These are phyloP conservation scores for Beauveria caledonica DNA, from an alignment of 2,329 filamentous ascomycete genomes.

Conservation along the genomic window DNA sequence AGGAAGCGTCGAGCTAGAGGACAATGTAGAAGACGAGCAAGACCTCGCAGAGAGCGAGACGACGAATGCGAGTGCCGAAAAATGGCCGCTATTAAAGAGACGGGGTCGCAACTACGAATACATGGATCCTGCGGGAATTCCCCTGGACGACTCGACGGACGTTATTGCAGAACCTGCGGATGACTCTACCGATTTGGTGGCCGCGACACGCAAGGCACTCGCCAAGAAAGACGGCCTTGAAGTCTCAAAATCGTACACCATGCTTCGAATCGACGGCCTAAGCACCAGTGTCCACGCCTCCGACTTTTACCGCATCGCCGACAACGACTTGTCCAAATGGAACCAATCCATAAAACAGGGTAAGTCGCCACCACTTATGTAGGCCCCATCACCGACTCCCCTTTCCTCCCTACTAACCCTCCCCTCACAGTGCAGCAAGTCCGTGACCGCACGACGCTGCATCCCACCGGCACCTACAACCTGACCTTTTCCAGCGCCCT, in stretches of 20 bases:
- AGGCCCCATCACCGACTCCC: neutral
- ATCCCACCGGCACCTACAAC: constrained; percentile 57
- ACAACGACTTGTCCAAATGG: constrained; percentile 61
- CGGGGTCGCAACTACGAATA: neutral
- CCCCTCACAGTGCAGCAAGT: constrained; percentile 47
- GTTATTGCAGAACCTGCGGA: neutral
- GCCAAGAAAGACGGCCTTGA: neutral
- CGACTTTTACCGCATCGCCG: constrained; percentile 63
- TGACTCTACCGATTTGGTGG: neutral
- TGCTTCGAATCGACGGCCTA: constrained; percentile 51
- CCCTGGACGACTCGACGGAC: neutral
- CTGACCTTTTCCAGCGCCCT: constrained; percentile 55
- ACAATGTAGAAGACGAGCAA: neutral
- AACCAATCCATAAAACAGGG: constrained; percentile 51
- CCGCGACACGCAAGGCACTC: neutral
- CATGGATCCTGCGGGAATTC: neutral
- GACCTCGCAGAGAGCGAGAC: too few species aligned
- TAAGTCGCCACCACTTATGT: constrained; percentile 17
- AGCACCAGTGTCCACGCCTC: constrained; percentile 52
- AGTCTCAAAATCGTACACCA: constrained; percentile 14
- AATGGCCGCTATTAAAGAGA: constrained; percentile 10
- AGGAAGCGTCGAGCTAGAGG: neutral
- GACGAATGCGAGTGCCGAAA: neutral
- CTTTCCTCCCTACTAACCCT: neutral
- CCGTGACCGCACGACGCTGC: constrained; percentile 54